Evolutionary conservation across 305 asterid species (phyloP).

Genomic region (Vinca major): DNA sequence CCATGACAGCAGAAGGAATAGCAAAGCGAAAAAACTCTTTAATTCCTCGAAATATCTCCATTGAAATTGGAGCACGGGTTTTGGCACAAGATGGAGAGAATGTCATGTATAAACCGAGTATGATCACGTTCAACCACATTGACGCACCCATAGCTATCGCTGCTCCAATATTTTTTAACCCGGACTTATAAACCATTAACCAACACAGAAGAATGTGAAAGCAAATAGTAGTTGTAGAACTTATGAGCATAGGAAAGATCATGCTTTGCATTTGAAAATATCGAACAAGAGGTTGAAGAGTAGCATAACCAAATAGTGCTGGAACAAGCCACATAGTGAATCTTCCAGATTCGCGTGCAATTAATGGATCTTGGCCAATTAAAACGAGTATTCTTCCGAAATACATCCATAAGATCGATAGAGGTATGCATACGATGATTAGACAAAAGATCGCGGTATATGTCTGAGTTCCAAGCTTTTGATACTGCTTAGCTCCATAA

Average conservation of each 20-base stretch:
- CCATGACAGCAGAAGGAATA: too few relatives aligned
- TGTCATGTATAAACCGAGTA: too few relatives aligned
- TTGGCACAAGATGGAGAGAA: too few relatives aligned
- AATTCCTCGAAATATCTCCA: too few relatives aligned
- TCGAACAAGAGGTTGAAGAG: conserved; percentile 35
- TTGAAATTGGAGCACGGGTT: too few relatives aligned
- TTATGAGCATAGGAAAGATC: conserved; percentile 29
- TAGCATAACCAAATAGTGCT: conserved; percentile 32
- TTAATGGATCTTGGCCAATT: conserved; percentile 67
- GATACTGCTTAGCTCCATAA: too few relatives aligned
- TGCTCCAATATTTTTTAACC: conserved; percentile 16
- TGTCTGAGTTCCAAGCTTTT: conserved; percentile 28
- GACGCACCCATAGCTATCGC: too few relatives aligned
- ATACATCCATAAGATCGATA: conserved; percentile 30
- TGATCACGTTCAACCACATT: too few relatives aligned
- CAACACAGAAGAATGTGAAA: conserved; percentile 35
- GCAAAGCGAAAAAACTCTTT: too few relatives aligned
- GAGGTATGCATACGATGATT: conserved; percentile 28
- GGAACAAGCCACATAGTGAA: conserved; percentile 36
- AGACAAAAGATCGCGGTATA: conserved; percentile 39
- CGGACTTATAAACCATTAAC: conserved; percentile 25
- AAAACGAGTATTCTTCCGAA: conserved; percentile 27
- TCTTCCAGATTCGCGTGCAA: conserved; percentile 28
- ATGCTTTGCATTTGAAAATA: conserved; percentile 41
- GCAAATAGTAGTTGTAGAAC: conserved; percentile 28